Base-by-base conservation (phyloP, 2,329 filamentous ascomycete genomes). In the Pestalotiopsis fici region DNA sequence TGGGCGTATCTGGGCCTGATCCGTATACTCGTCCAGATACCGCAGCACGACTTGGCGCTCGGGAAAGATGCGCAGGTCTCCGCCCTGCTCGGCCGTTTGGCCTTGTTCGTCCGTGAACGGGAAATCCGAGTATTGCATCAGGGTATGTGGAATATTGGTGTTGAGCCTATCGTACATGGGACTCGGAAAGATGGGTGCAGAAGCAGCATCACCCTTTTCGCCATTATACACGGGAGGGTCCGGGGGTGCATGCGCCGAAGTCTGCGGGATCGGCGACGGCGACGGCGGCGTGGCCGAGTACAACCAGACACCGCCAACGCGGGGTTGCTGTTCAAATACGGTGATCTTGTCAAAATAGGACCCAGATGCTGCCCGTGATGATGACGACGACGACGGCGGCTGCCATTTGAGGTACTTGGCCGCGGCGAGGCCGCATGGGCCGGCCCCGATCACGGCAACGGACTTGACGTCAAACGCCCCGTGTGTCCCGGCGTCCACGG, bases 241-340 rank as follows among this genome's bases (percentile, higher is more conserved):
- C 0, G 87, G 83, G 27, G 87, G 85, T 57, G 85, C 85, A 73
- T 87, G 87, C 28, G 89, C 86, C 73, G 87, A 86, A n/a, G 88
- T 88, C 75, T 94, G 91, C 7, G 94, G 94, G 47, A 95, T 82
- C 39, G 72, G 85, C 72, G 75, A 85, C 68, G 75, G 82, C 71
- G 72, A 86, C 69, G 69, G 59, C 66, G 78, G 85, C 68, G 78
- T 79, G 31, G 83, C 81, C 69, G 86, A 90, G 78, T 97, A 94
- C 74, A 94, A 91, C 95, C 95, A 98, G 11, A 96, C 88, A 2
- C 96, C 95, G 67, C 94, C 95, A 6, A 92, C 87, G 60, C 88
- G 85, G 57, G 85, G 82, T 71, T 94, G 90, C 79, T 97, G 93
- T 79, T 98, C 96, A 74, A 92, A 97, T 50, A 98, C 79, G 68